Conservation (phyloP, 495 filamentous ascomycete genomes). For the Penicillium angulare region DNA sequence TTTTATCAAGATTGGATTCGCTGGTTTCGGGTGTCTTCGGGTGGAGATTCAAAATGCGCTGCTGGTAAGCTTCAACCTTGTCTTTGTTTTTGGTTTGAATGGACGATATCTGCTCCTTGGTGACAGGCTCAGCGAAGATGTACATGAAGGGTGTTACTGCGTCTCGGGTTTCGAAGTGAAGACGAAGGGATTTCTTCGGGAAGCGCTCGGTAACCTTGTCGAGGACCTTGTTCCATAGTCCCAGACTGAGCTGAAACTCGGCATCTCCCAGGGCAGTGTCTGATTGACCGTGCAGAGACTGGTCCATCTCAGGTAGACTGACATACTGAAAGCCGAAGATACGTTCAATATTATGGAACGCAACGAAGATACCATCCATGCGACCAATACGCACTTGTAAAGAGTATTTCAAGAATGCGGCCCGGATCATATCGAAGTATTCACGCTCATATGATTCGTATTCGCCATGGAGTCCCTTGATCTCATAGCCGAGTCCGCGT, state of each 20-base stretch:
- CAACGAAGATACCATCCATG: conserved; percentile 99
- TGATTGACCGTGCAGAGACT: conserved; percentile 69
- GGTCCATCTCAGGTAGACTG: conserved; percentile 81
- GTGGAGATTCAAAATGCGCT: conserved; percentile 45
- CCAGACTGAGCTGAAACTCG: conserved; percentile 82
- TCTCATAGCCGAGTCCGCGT: conserved; percentile 83
- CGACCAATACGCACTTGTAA: conserved; percentile 93
- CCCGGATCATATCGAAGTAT: conserved; percentile 93
- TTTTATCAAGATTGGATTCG: too few species aligned
- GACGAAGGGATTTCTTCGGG: conserved; percentile 69
- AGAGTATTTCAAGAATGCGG: conserved; percentile 95
- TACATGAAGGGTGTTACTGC: conserved; percentile 69
- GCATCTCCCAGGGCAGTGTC: conserved; percentile 68
- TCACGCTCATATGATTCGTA: conserved; percentile 94
- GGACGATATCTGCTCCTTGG: conserved; percentile 62
- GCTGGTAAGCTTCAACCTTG: conserved; percentile 66
- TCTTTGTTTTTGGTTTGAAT: conserved; percentile 67
- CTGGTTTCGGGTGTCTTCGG: conserved; percentile 14
- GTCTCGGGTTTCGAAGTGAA: conserved; percentile 82
- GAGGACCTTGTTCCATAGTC: conserved; percentile 73
- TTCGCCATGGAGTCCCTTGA: conserved; percentile 65
- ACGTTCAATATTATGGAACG: conserved; percentile 89
- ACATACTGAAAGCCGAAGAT: conserved; percentile 99
- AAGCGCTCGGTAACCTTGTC: conserved; percentile 69
- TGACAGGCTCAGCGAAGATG: conserved; percentile 83